These are phyloP conservation scores for Ceraceosorus bombacis DNA, from an alignment of 1,284 basidiomycete genomes.

Conservation along the genomic window DNA sequence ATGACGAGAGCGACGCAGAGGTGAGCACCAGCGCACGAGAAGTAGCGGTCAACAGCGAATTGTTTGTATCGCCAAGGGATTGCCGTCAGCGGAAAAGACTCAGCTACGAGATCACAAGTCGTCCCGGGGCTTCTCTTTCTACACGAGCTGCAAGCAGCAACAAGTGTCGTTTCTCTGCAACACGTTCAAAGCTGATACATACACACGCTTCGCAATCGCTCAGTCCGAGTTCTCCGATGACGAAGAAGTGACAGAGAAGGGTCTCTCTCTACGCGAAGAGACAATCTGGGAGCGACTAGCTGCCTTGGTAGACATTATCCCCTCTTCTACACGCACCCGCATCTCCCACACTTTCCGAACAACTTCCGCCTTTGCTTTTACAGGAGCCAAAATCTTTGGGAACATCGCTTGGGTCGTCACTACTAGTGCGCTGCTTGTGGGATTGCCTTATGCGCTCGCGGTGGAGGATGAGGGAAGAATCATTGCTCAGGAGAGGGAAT, in stretches of 20 bases:
- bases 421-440: conserved; percentile 85
- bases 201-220: background rate
- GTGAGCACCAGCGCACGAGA: background rate
- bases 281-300: conserved; percentile 78
- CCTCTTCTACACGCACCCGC: conserved; percentile 73
- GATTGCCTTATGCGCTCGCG: conserved; percentile 80
- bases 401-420: conserved; percentile 90
- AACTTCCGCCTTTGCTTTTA: conserved; percentile 56
- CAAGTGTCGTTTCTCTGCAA: background rate
- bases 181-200: background rate
- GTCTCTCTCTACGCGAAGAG: conserved; percentile 53
- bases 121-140: no score
- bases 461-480: conserved; percentile 94
- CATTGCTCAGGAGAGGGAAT: conserved; percentile 87
- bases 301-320: conserved; percentile 89
- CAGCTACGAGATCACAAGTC: no score
- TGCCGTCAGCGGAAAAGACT: no score
- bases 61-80: no score
- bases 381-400: conserved; percentile 65
- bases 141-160: background rate
- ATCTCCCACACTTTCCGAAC: conserved; percentile 62
- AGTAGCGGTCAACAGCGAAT: no score
- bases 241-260: conserved; percentile 33
- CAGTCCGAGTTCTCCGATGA: background rate
- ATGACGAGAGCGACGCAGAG: conserved; percentile 7